Evolutionary conservation across 2,329 filamentous ascomycete genomes (phyloP), one percentile per base, ranked within the genome.

Genomic region (Cladosporium sphaerospermum): DNA sequence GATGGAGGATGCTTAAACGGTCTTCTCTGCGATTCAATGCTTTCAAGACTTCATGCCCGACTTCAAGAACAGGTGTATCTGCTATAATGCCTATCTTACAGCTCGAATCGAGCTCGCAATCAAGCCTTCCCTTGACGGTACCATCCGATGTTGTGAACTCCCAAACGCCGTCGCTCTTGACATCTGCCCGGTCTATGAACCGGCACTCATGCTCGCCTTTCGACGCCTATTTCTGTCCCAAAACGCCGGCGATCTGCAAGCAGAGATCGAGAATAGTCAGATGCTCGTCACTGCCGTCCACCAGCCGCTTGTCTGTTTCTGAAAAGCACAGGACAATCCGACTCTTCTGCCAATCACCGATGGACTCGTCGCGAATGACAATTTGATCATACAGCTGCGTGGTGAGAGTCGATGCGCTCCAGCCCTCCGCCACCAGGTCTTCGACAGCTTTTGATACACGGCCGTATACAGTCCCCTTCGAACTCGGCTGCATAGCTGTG

Each of bases 251-350:
- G 36, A 96, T 86, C 64, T 88, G 84, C 65, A 97, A 76, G 6
- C 86, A 79, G 59, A 97, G 68, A 69, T 99, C 92, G 32, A 99
- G 74, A 55, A 97, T 86, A 1, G 88, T 89, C 19, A 99, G 75
- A 68, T 99, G 92, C 73, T 99, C 93, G 66, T 99, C 93, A 2
- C 91, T 87, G 8, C 93, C 93, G 69, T 99, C 95, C 5, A 96
- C 86, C 44, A 99, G 73, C 59, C 93, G 81, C 77, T 97, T 97
- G 67, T 99, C 93, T 28, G 92, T 79, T 69, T 97, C 91, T 0
- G 91, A 96, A 67, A 99, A 99, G 3, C 92, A 78, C 57, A 88
- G 78, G 45, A 92, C 85, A 55, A 99, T 92, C 68, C 85, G 85
- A 67, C 92, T 95, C 74, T 99, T 99, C 66, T 95, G 88, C 10